A percentile compares a stretch with the other conserved stretches of the same genome.
phyloP scores from a whole-genome alignment of 805 yeast species.

The Starmera caribaea region DNA sequence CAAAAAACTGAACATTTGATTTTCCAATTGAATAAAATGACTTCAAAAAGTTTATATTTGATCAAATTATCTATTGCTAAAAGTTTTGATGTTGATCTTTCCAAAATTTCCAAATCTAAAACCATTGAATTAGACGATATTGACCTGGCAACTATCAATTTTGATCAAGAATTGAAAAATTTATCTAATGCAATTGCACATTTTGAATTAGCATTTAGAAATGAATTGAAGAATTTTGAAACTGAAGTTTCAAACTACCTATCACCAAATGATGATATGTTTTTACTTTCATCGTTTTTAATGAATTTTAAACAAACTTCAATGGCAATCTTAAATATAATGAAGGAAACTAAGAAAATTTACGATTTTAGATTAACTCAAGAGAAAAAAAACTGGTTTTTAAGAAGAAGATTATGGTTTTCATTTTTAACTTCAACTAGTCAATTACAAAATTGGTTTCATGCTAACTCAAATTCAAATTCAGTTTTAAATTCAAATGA shows the following conservation, averaged over 20 bases:
- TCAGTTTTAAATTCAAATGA: conserved; percentile 19
- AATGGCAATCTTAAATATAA: conserved; percentile 20
- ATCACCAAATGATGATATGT: conserved; percentile 40
- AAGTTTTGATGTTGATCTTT: conserved; percentile 28
- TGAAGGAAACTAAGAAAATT: conserved; percentile 22
- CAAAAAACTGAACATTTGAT: conserved; percentile 22
- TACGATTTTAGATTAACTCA: conserved; percentile 19
- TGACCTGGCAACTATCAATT: conserved; percentile 12
- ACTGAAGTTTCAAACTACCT: conserved; percentile 20
- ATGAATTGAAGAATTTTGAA: conserved; percentile 22
- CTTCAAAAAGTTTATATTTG: conserved; percentile 24
- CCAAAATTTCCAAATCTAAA: conserved; percentile 1
- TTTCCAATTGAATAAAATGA: conserved; percentile 21
- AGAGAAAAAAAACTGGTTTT: conserved; percentile 23
- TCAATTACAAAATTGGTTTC: conserved; percentile 27
- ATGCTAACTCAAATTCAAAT: conserved; percentile 11
- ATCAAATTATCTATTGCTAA: conserved; percentile 26
- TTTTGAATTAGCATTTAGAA: conserved; percentile 25
- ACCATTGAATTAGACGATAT: conserved; percentile 11
- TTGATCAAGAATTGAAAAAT: conserved; percentile 15
- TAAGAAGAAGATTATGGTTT: conserved; percentile 35
- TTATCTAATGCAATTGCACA: conserved; percentile 23
- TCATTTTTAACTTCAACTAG: conserved; percentile 25
- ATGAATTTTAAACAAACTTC: conserved; percentile 35
- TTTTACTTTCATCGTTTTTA: conserved; percentile 37